phyloP scores from a whole-genome alignment of 345 rosid genomes.

The Anastatica hierochuntica region DNA sequence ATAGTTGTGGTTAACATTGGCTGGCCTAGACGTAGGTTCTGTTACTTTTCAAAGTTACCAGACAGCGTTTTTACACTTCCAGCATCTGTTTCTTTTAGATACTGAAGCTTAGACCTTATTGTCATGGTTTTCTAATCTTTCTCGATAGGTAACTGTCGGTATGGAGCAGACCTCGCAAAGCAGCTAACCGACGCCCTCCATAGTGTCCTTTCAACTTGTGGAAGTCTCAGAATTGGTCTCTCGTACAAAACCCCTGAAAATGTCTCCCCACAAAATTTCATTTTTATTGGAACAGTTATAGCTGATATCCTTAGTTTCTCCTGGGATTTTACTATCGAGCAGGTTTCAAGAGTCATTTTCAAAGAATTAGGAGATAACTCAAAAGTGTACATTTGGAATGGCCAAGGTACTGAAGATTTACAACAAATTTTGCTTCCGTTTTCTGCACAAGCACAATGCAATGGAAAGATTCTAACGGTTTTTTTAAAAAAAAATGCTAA shows the following conservation, averaged over 20 bases:
- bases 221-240: slow-evolving; percentile 77
- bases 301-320: background rate
- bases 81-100: background rate
- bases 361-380: slow-evolving; percentile 71
- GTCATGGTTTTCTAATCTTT: background rate
- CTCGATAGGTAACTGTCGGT: slow-evolving; percentile 58
- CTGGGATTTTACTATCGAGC: slow-evolving; percentile 1
- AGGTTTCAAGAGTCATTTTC: slow-evolving; percentile 59
- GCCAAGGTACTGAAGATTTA: slow-evolving; percentile 51
- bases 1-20: slow-evolving; percentile 87
- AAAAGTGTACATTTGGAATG: slow-evolving; percentile 79
- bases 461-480: slow-evolving; percentile 5
- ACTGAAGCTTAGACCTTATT: background rate
- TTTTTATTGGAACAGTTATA: background rate
- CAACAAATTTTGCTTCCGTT: background rate
- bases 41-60: slow-evolving; percentile 12
- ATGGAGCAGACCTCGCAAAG: slow-evolving; percentile 79
- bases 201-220: slow-evolving; percentile 59
- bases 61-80: background rate
- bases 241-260: slow-evolving; percentile 74
- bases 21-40: slow-evolving; percentile 65
- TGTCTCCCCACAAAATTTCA: slow-evolving; percentile 37
- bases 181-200: slow-evolving; percentile 52
- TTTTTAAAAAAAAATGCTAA: slow-evolving; percentile 13
- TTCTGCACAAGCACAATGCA: slow-evolving; percentile 5